These are phyloP conservation scores for Paramecium pentaurelia DNA, from an alignment of 73 alveolate genomes.

Conservation along the genomic window DNA sequence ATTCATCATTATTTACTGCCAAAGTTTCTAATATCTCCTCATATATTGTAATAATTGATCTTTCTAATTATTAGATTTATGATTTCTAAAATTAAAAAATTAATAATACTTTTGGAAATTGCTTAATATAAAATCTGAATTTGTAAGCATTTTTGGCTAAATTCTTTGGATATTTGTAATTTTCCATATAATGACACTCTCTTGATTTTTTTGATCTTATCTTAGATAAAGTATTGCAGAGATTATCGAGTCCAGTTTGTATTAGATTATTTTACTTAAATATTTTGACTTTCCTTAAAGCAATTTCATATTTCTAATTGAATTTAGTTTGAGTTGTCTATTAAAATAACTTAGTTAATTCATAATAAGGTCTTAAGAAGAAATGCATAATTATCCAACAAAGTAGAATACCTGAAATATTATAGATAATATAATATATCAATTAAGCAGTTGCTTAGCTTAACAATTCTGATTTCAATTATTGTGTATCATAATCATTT, in stretches of 20 bases:
- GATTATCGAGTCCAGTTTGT: neutral
- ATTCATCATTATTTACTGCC: neutral
- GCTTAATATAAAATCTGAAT: neutral
- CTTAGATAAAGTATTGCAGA: neutral
- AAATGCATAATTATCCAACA: slow-evolving; percentile 6
- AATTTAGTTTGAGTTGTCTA: neutral
- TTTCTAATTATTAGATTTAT: neutral
- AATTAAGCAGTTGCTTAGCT: neutral
- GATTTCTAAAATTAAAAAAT: neutral
- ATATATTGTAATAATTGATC: neutral
- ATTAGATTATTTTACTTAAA: neutral
- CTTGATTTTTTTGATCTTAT: neutral
- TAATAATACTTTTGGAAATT: neutral
- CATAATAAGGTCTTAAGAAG: neutral
- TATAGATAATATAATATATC: neutral
- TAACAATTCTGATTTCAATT: neutral
- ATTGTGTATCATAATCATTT: neutral
- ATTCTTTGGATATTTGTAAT: neutral
- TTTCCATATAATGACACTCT: neutral
- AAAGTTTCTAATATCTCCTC: neutral
- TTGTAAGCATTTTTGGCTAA: neutral
- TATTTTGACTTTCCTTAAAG: neutral
- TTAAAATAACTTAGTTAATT: neutral
- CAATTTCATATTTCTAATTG: neutral
- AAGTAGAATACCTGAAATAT: neutral